These are phyloP conservation scores for Serpula lacrymans DNA, from an alignment of 768 basidiomycete species.

Conservation along the genomic window DNA sequence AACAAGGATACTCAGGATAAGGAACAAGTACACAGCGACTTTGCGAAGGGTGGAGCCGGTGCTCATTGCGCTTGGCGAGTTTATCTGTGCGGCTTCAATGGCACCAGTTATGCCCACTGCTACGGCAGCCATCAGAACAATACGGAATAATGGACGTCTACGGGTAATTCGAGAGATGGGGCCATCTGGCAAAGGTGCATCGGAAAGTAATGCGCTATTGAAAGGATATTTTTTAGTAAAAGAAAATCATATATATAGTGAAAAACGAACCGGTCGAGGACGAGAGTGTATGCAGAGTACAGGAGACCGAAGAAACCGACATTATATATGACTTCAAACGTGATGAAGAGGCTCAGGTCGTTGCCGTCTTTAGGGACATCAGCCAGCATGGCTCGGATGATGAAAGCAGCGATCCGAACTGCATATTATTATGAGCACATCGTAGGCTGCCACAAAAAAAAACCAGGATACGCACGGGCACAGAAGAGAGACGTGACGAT, in stretches of 20 bases:
- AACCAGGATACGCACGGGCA: constrained; percentile 16
- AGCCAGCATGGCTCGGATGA: constrained; percentile 25
- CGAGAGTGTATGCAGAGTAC: constrained; percentile 31
- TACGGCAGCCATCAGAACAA: constrained; percentile 20
- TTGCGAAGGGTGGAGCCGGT: constrained; percentile 20
- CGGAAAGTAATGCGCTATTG: constrained; percentile 16
- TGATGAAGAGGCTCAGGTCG: constrained; percentile 18
- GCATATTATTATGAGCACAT: background rate
- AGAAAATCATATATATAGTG: background rate
- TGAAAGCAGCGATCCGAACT: constrained; percentile 31
- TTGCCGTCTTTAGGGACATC: constrained; percentile 17
- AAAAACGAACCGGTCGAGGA: constrained; percentile 25
- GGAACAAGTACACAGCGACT: constrained; percentile 23
- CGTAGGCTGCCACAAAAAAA: background rate
- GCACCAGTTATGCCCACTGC: constrained; percentile 23
- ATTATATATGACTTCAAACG: constrained; percentile 31
- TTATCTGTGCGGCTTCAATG: constrained; percentile 11
- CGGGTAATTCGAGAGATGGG: constrained; percentile 19
- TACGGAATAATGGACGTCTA: constrained; percentile 19
- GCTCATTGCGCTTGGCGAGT: constrained; percentile 7
- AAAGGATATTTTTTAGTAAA: background rate
- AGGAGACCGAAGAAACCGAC: constrained; percentile 33
- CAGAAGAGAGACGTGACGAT: constrained; percentile 27
- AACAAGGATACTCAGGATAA: constrained; percentile 23
- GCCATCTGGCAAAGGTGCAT: constrained; percentile 19